Percentiles rank a stretch among this genome's conserved stretches.
Evolutionary conservation across 352 stramenopile genomes (phyloP).

Genomic region (Pythium phragmitis): DNA sequence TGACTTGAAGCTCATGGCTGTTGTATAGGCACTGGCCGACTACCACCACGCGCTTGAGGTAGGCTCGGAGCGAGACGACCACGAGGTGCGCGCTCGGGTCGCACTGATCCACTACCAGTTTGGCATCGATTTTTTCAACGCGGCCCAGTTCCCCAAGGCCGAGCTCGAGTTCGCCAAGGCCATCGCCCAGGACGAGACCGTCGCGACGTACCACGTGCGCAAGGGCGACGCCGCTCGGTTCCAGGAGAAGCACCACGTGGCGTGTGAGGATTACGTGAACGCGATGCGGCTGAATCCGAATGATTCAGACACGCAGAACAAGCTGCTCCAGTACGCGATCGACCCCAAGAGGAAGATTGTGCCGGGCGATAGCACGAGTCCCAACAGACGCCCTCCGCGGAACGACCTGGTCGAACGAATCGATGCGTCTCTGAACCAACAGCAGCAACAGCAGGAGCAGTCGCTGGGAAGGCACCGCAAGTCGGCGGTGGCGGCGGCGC

Average conservation of each 20-base stretch:
- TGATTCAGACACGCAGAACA: conserved; percentile 63
- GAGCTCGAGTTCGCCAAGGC: conserved; percentile 69
- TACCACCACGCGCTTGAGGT: conserved; percentile 75
- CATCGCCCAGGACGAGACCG: conserved; percentile 49
- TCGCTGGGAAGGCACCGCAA: neutral
- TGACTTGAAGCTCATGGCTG: neutral
- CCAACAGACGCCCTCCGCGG: neutral
- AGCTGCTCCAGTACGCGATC: conserved; percentile 55
- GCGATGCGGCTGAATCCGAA: conserved; percentile 51
- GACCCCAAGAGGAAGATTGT: conserved; percentile 8
- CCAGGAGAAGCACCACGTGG: conserved; percentile 63
- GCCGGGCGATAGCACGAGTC: neutral
- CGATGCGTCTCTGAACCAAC: neutral
- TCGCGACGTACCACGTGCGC: conserved; percentile 67
- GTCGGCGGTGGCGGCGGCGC: conserved; percentile 29
- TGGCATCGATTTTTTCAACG: conserved; percentile 77
- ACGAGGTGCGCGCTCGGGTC: conserved; percentile 57
- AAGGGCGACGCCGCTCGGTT: conserved; percentile 73
- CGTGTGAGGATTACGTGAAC: conserved; percentile 48
- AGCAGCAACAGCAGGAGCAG: neutral
- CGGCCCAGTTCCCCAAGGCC: conserved; percentile 65
- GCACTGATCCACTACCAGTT: conserved; percentile 83
- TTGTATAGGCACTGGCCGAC: conserved; percentile 64
- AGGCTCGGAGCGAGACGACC: conserved; percentile 33
- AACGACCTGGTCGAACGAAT: neutral